Evolutionary conservation across 768 basidiomycete species (phyloP).

Genomic region (Fomitopsis pulvina): DNA sequence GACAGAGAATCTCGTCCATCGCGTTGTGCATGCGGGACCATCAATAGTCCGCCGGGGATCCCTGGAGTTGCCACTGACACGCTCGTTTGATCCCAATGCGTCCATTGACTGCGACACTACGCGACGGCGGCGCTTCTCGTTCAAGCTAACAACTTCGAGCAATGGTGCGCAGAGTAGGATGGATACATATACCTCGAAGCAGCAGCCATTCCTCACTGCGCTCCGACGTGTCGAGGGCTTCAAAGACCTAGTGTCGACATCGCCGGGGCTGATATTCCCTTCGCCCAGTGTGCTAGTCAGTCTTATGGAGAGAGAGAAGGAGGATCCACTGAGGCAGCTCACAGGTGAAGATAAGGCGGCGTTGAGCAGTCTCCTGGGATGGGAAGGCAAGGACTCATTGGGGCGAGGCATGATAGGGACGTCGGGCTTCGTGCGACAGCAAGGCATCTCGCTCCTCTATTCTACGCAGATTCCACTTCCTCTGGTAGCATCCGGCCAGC

Average conservation of each 20-base stretch:
- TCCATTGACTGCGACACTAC: conserved; percentile 6
- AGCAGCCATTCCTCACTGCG: conserved; percentile 28
- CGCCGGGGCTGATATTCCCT: conserved; percentile 40
- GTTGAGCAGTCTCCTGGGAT: conserved; percentile 50
- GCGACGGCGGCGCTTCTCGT: conserved; percentile 12
- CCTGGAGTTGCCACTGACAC: conserved; percentile 29
- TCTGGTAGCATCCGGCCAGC: conserved; percentile 8
- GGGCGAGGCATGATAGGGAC: conserved; percentile 41
- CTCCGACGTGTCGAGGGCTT: conserved; percentile 36
- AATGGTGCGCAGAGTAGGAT: neutral
- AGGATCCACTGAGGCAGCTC: conserved; percentile 31
- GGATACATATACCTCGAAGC: neutral
- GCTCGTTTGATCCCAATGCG: conserved; percentile 6
- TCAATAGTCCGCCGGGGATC: conserved; percentile 29
- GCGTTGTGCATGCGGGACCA: conserved; percentile 20
- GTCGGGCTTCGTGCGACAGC: conserved; percentile 50
- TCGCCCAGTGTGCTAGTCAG: conserved; percentile 42
- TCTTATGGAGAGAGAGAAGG: conserved; percentile 45
- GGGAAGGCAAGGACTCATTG: conserved; percentile 40
- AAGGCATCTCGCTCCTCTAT: conserved; percentile 46
- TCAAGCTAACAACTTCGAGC: conserved; percentile 7
- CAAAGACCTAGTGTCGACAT: conserved; percentile 42
- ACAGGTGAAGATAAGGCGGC: conserved; percentile 53
- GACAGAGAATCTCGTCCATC: conserved; percentile 26
- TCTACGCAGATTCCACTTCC: conserved; percentile 30